Percentiles rank a stretch among this genome's conserved stretches.
These are phyloP conservation scores for Globisporangium irregulare DNA, from an alignment of 352 stramenopile genomes.

Conservation along the genomic window DNA sequence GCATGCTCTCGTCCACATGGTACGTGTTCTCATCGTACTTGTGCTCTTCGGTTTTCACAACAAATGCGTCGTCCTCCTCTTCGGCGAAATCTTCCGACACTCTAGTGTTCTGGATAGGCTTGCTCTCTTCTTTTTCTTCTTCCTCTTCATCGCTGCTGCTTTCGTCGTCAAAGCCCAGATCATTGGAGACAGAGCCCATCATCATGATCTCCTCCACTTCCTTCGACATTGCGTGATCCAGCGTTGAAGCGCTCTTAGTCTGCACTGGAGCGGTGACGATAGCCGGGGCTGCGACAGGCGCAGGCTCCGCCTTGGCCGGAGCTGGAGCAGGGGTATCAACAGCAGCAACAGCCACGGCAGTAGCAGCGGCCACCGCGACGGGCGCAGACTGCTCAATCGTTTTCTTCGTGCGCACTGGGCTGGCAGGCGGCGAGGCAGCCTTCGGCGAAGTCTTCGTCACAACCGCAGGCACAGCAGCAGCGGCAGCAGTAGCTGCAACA, in stretches of 20 bases:
- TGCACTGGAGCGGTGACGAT: not conserved
- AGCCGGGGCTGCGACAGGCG: not conserved
- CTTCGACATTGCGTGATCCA: constrained; percentile 15
- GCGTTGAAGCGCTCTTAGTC: not conserved
- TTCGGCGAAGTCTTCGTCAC: not conserved
- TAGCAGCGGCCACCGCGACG: not conserved
- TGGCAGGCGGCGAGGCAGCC: not conserved
- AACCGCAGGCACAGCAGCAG: not conserved
- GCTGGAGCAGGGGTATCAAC: not conserved
- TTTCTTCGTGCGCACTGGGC: constrained; percentile 7
- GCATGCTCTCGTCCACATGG: constrained; percentile 14
- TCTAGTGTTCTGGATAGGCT: not conserved
- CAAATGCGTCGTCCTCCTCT: constrained; percentile 17
- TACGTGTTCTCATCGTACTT: constrained; percentile 13
- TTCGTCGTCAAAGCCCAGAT: constrained; percentile 46
- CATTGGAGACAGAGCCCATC: constrained; percentile 40
- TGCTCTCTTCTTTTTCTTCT: constrained; percentile 8
- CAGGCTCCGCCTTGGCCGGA: not conserved
- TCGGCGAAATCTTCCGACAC: constrained; percentile 11
- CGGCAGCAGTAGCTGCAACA: not conserved
- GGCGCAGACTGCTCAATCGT: constrained; percentile 4
- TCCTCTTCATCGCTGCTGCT: constrained; percentile 22
- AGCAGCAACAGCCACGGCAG: not conserved
- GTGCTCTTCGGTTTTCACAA: constrained; percentile 1
- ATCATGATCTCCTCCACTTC: constrained; percentile 26